A percentile compares a stretch with the other conserved stretches of the same genome.
Conservation (phyloP, 129 eudicot genomes). For the Gnaphalium uliginosum region DNA sequence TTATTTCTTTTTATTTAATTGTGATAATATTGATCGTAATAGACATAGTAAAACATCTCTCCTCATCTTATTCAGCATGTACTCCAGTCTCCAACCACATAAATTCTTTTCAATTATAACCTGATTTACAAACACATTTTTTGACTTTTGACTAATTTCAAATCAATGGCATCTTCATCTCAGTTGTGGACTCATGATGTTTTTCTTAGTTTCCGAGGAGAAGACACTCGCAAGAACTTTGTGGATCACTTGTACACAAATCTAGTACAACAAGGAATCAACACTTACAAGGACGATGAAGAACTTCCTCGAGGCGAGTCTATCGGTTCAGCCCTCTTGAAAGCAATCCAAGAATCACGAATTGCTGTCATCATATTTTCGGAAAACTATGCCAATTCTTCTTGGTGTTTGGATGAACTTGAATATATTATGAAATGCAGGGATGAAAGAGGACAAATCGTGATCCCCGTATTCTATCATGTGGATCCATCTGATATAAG, state of each 20-base stretch:
- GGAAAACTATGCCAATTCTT: conserved; percentile 12
- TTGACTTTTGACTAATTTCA: no score
- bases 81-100: no score
- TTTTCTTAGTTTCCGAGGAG: conserved; percentile 20
- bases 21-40: no score
- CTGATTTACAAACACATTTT: no score
- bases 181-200: not conserved
- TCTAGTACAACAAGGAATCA: not conserved
- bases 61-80: no score
- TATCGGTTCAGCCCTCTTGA: not conserved
- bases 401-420: conserved; percentile 26
- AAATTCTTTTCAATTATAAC: no score
- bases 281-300: conserved; percentile 23
- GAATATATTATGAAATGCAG: conserved; percentile 18
- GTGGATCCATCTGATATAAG: conserved; percentile 10
- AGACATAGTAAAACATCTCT: no score
- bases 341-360: not conserved
- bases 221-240: conserved; percentile 23
- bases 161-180: not conserved
- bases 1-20: no score
- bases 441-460: not conserved
- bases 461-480: conserved; percentile 15
- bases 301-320: conserved; percentile 15
- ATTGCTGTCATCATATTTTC: conserved; percentile 21
- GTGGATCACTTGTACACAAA: conserved; percentile 20